A percentile compares a stretch with the other conserved stretches of the same genome.
Evolutionary conservation across 2,329 filamentous ascomycete species (phyloP).

Genomic region (Aspergillus fumigatus): DNA sequence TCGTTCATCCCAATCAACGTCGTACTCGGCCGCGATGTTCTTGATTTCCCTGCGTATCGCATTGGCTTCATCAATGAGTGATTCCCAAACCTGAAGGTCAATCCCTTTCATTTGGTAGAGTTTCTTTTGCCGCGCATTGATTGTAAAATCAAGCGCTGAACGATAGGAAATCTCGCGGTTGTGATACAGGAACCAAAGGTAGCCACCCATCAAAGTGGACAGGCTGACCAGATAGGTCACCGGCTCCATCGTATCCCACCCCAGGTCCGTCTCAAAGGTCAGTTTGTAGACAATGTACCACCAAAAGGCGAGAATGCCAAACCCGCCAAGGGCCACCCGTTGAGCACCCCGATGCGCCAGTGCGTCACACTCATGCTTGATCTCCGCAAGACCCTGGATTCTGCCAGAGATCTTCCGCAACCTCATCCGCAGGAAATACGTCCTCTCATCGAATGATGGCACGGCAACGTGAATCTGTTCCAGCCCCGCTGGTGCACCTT

Average conservation of each 20-base stretch:
- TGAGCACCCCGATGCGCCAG: conserved; percentile 74
- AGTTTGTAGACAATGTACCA: conserved; percentile 73
- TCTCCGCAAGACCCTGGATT: conserved; percentile 63
- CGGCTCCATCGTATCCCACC: conserved; percentile 89
- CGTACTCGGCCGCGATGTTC: conserved; percentile 76
- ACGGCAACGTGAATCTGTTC: conserved; percentile 71
- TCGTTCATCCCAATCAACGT: conserved; percentile 82
- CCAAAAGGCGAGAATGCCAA: conserved; percentile 68
- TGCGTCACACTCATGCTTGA: conserved; percentile 78
- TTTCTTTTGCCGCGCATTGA: conserved; percentile 69
- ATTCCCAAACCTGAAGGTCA: conserved; percentile 72
- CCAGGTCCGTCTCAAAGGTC: conserved; percentile 67
- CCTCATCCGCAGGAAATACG: conserved; percentile 76
- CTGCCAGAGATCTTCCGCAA: conserved; percentile 66
- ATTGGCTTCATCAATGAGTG: conserved; percentile 74
- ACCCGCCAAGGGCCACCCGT: conserved; percentile 73
- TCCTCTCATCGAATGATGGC: conserved; percentile 85
- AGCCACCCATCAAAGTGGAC: conserved; percentile 79
- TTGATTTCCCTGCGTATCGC: conserved; percentile 72
- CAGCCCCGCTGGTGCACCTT: conserved; percentile 59
- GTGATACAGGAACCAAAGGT: conserved; percentile 91
- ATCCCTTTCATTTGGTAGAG: conserved; percentile 74
- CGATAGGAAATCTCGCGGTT: conserved; percentile 85
- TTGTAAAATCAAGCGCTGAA: conserved; percentile 80
- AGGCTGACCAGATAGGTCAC: conserved; percentile 87